These are phyloP conservation scores for Tranzscheliella williamsii DNA, from an alignment of 1,284 basidiomycete genomes.

Conservation along the genomic window DNA sequence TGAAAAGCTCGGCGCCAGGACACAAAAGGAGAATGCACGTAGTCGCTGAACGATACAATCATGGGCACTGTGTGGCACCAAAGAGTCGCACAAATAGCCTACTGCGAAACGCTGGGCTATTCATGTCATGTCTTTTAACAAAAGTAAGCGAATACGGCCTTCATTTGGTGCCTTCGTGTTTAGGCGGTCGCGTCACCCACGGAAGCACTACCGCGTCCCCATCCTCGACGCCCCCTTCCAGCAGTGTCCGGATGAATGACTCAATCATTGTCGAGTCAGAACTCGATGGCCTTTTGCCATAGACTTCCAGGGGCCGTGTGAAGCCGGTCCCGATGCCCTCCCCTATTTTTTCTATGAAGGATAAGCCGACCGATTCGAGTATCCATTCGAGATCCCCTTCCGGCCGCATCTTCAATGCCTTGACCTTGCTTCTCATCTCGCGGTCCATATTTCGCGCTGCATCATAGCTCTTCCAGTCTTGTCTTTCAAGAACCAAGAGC, in stretches of 20 bases:
- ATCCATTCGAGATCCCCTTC: constrained; percentile 26
- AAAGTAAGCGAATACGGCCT: too few relatives aligned
- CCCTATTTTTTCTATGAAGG: constrained; percentile 1
- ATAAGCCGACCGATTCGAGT: constrained; percentile 9
- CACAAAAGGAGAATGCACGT: too few relatives aligned
- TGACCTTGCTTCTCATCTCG: constrained; percentile 11
- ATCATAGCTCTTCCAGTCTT: constrained; percentile 28
- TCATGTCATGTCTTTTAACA: too few relatives aligned
- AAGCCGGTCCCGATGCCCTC: constrained; percentile 12
- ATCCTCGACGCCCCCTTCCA: neutral
- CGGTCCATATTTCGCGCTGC: constrained; percentile 8
- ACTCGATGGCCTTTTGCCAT: neutral
- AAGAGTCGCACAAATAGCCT: too few relatives aligned
- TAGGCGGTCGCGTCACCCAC: neutral
- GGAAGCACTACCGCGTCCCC: neutral
- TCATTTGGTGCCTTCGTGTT: too few relatives aligned
- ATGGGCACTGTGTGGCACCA: too few relatives aligned
- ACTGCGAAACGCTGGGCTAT: too few relatives aligned
- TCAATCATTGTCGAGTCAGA: neutral
- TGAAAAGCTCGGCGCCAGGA: too few relatives aligned
- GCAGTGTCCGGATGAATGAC: neutral
- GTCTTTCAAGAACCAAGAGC: constrained; percentile 13
- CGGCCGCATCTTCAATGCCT: constrained; percentile 13
- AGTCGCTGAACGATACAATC: too few relatives aligned
- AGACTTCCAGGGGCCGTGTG: constrained; percentile 16